Evolutionary conservation across 768 basidiomycete species (phyloP).

Genomic region (Tremella yokohamensis): DNA sequence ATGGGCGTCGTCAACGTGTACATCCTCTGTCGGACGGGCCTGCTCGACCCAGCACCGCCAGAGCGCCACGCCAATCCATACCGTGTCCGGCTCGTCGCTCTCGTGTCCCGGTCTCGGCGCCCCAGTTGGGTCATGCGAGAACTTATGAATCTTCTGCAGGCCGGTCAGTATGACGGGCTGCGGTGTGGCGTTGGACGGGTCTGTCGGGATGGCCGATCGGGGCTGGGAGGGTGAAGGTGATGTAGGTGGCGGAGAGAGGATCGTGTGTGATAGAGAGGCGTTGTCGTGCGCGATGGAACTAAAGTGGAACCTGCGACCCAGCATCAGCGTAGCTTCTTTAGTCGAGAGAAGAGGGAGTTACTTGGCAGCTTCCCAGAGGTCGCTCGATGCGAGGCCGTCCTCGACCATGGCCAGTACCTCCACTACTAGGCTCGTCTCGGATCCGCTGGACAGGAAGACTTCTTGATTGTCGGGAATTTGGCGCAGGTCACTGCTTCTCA

Average conservation of each 20-base stretch:
- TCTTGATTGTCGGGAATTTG: conserved; percentile 95
- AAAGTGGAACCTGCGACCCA: conserved; percentile 75
- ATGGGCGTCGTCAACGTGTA: background rate
- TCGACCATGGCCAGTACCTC: conserved; percentile 75
- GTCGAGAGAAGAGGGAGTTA: conserved; percentile 48
- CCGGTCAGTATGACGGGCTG: conserved; percentile 64
- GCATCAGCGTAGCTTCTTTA: conserved; percentile 10
- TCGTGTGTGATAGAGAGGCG: conserved; percentile 58
- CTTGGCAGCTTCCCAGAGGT: conserved; percentile 66
- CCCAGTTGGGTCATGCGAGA: conserved; percentile 51
- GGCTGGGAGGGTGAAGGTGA: conserved; percentile 40
- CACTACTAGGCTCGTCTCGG: conserved; percentile 70
- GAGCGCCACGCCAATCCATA: conserved; percentile 73
- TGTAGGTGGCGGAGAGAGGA: conserved; percentile 54
- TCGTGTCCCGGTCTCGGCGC: conserved; percentile 55
- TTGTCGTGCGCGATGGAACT: conserved; percentile 89
- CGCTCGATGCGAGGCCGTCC: conserved; percentile 53
- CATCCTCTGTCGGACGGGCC: background rate
- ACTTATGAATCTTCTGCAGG: conserved; percentile 70
- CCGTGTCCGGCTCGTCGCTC: conserved; percentile 58
- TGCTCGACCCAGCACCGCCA: conserved; percentile 62
- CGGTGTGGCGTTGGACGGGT: conserved; percentile 53
- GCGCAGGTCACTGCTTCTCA: conserved; percentile 59
- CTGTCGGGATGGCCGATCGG: conserved; percentile 45
- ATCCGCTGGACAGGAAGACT: conserved; percentile 72